These are phyloP conservation scores for Posidonia australis DNA, from an alignment of 106 monocot species.

Conservation along the genomic window DNA sequence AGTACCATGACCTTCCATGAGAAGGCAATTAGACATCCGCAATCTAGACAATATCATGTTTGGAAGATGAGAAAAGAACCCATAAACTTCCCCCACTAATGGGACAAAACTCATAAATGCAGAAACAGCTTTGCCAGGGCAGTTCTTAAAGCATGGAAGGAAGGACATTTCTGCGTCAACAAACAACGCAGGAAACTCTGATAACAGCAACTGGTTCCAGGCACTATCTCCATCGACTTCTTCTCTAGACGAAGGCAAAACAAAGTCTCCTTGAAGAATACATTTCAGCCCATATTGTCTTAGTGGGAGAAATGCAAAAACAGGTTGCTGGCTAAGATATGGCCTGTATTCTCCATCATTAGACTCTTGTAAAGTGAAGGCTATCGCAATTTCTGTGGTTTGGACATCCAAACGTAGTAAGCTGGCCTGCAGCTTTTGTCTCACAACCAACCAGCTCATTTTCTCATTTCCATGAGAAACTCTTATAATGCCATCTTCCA, in stretches of 20 bases:
- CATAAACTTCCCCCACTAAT: conserved; percentile 75
- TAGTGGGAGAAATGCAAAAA: conserved; percentile 95
- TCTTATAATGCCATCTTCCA: conserved; percentile 71
- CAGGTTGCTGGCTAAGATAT: conserved; percentile 64
- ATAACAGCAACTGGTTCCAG: conserved; percentile 98
- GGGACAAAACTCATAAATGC: conserved; percentile 92
- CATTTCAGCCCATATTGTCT: conserved; percentile 93
- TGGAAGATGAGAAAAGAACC: conserved; percentile 86
- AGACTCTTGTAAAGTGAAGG: conserved; percentile 74
- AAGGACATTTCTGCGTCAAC: conserved; percentile 61
- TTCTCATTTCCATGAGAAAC: conserved; percentile 71
- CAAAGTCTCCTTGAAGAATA: conserved; percentile 98
- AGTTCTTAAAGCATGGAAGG: conserved; percentile 61
- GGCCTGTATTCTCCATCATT: conserved; percentile 54
- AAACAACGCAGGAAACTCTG: conserved; percentile 80
- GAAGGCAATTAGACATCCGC: conserved; percentile 59
- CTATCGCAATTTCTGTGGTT: conserved; percentile 80
- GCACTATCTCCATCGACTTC: conserved; percentile 94
- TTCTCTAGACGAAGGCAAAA: conserved; percentile 96
- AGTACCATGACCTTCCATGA: conserved; percentile 50
- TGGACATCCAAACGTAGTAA: conserved; percentile 55
- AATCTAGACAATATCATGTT: conserved; percentile 83
- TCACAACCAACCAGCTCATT: conserved; percentile 88
- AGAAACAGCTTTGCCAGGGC: conserved; percentile 79
- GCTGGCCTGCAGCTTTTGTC: conserved; percentile 39